phyloP scores from a whole-genome alignment of 2,329 filamentous ascomycete genomes.

The Penicillium sp. region DNA sequence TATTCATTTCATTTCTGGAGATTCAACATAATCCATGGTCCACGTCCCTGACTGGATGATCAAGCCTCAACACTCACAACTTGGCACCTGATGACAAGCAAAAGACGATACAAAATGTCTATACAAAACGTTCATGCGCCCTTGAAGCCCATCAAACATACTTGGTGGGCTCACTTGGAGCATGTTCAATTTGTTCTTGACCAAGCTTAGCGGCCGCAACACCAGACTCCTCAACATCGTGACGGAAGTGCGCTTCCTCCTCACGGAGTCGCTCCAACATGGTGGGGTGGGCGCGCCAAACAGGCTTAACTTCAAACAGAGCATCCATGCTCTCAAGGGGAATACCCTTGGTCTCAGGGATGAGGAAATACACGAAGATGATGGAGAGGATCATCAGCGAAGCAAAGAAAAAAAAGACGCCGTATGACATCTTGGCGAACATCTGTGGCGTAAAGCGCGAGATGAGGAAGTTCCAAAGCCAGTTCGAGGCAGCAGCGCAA shows the following conservation, averaged over 20 bases:
- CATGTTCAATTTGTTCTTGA: conserved; percentile 23
- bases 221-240: conserved; percentile 25
- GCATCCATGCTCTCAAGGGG: conserved; percentile 69
- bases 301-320: conserved; percentile 55
- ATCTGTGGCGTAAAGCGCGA: conserved; percentile 48
- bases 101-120: not conserved
- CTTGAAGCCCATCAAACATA: conserved; percentile 16
- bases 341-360: conserved; percentile 70
- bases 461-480: conserved; percentile 46
- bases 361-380: conserved; percentile 64
- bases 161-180: conserved; percentile 10
- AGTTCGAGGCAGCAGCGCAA: conserved; percentile 56
- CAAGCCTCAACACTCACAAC: not conserved
- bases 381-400: conserved; percentile 63
- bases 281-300: conserved; percentile 40
- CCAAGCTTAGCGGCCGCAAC: conserved; percentile 19
- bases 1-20: not conserved
- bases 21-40: not conserved
- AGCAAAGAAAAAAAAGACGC: conserved; percentile 72
- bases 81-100: not conserved
- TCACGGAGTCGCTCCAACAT: conserved; percentile 38
- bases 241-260: conserved; percentile 41
- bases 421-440: conserved; percentile 55
- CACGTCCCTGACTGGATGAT: not conserved
- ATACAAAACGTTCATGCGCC: not conserved